Percentiles rank a stretch among this genome's conserved stretches.
Conservation (phyloP, 495 filamentous ascomycete genomes). For the Hypoxylon rickii region DNA sequence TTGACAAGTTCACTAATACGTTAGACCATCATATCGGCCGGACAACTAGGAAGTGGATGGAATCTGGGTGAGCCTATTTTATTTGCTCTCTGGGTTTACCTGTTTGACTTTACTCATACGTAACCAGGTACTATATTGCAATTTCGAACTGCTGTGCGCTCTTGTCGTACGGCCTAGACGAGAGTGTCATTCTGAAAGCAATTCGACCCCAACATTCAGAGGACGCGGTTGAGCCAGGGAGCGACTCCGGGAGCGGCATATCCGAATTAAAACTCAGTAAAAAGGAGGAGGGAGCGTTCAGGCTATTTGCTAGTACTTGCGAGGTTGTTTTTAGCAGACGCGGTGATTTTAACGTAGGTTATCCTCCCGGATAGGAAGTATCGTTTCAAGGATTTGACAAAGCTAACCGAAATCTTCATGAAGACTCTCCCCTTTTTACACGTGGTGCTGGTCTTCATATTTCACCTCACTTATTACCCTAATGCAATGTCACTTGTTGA, state of each 20-base stretch:
- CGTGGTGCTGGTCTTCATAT: constrained; percentile 70
- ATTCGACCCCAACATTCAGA: constrained; percentile 32
- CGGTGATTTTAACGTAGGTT: constrained; percentile 58
- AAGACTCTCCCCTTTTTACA: constrained; percentile 69
- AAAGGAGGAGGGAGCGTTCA: constrained; percentile 17
- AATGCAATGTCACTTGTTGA: constrained; percentile 53
- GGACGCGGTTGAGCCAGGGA: constrained; percentile 8
- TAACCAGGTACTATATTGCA: constrained; percentile 58
- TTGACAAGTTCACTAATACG: constrained; percentile 55
- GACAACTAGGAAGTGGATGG: constrained; percentile 63
- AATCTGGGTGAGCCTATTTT: constrained; percentile 59
- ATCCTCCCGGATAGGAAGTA: background rate
- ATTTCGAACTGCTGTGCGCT: constrained; percentile 52
- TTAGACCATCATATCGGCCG: constrained; percentile 65
- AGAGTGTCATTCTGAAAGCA: constrained; percentile 41
- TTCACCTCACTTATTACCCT: constrained; percentile 57
- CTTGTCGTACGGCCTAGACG: constrained; percentile 45
- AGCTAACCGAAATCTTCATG: background rate
- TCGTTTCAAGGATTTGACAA: no score
- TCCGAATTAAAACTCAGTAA: constrained; percentile 15
- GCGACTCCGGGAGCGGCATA: constrained; percentile 2
- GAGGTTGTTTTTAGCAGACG: constrained; percentile 62
- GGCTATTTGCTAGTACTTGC: constrained; percentile 40
- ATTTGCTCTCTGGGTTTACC: constrained; percentile 60
- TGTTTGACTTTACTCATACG: constrained; percentile 55